Percentiles rank a stretch among this genome's conserved stretches.
These are phyloP conservation scores for Cyamopsis tetragonoloba DNA, from an alignment of 306 rosid species.

Conservation along the genomic window DNA sequence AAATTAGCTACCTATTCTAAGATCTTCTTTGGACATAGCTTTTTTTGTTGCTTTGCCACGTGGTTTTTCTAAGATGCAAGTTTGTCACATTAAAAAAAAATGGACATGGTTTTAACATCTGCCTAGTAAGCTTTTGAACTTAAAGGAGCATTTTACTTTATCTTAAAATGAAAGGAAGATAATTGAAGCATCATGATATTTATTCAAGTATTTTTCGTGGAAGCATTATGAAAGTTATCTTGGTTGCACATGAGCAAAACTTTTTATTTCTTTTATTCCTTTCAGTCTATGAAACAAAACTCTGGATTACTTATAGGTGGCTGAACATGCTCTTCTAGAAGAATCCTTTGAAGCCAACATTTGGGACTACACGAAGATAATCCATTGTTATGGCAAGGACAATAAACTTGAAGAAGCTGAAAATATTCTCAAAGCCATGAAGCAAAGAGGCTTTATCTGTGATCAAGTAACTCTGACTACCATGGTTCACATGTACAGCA, in stretches of 20 bases:
- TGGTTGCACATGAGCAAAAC: constrained; percentile 10
- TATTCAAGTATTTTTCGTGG: constrained; percentile 1
- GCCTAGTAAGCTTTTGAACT: constrained; percentile 2
- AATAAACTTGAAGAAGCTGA: constrained; percentile 64
- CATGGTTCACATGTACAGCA: constrained; percentile 80
- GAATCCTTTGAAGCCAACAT: constrained; percentile 65
- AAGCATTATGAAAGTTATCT: neutral
- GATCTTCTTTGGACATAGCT: too few relatives aligned
- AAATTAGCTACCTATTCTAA: too few relatives aligned
- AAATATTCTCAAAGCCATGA: constrained; percentile 52
- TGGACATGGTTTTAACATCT: neutral
- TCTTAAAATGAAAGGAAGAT: neutral
- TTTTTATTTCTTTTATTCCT: neutral
- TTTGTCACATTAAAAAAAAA: too few relatives aligned
- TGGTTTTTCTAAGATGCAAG: too few relatives aligned
- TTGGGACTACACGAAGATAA: constrained; percentile 80
- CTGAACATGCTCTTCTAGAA: constrained; percentile 64
- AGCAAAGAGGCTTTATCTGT: constrained; percentile 56
- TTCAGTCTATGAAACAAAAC: constrained; percentile 2
- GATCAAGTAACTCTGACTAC: constrained; percentile 82
- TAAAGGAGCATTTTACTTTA: neutral
- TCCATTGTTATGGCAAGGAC: constrained; percentile 65
- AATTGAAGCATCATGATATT: constrained; percentile 1
- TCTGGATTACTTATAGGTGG: constrained; percentile 51
- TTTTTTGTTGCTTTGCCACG: too few relatives aligned